phyloP scores from a whole-genome alignment of 169 alveolate species.

The Plasmodium gonderi region DNA sequence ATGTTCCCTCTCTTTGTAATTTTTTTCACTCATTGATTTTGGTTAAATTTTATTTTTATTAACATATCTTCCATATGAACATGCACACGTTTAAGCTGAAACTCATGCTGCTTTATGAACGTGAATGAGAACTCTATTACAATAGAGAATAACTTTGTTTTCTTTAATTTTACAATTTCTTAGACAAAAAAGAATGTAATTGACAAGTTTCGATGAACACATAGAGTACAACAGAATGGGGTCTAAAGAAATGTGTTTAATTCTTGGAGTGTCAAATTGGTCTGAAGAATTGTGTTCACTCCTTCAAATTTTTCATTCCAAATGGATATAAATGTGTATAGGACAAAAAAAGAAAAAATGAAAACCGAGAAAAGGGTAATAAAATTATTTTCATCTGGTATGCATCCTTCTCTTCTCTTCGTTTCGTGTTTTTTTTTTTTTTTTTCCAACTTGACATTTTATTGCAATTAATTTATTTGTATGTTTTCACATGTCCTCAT shows the following conservation, averaged over 20 bases:
- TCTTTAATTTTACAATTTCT: not conserved
- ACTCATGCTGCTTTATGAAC: not conserved
- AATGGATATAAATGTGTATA: not conserved
- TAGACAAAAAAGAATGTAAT: not conserved
- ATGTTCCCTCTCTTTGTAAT: not conserved
- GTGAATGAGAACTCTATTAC: not conserved
- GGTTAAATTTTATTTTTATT: not conserved
- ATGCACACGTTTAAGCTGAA: not conserved
- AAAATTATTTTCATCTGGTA: not conserved
- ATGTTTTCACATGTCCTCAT: not conserved
- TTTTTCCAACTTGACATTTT: not conserved
- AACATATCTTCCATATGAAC: not conserved
- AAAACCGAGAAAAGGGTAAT: not conserved
- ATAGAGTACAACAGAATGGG: not conserved
- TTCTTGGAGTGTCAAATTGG: not conserved
- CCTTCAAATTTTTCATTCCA: not conserved
- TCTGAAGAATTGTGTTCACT: not conserved
- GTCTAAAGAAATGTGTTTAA: not conserved
- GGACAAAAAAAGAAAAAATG: not conserved
- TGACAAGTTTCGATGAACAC: not conserved
- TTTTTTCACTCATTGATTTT: not conserved
- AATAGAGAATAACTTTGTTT: not conserved
- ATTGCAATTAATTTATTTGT: not conserved
- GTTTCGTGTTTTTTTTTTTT: not conserved
- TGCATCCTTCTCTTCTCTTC: no score